These are phyloP conservation scores for Prunus mume DNA, from an alignment of 306 rosid genomes.

Conservation along the genomic window DNA sequence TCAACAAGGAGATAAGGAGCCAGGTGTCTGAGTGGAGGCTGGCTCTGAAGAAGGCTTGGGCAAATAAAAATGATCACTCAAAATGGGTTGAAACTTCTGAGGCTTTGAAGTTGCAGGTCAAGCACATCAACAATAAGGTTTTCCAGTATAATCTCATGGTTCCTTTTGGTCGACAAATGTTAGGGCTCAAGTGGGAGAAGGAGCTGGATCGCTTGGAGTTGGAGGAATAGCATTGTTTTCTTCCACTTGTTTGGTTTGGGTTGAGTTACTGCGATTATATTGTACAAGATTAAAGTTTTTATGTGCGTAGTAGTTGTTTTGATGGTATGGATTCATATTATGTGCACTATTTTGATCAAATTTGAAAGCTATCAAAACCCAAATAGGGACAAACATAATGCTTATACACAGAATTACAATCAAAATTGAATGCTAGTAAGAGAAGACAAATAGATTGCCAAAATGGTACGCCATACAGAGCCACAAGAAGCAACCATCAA, in stretches of 20 bases:
- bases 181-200: conserved; percentile 82
- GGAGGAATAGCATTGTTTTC: not conserved
- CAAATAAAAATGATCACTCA: conserved; percentile 37
- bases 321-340: not conserved
- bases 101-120: conserved; percentile 51
- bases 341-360: not conserved
- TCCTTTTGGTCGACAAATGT: conserved; percentile 89
- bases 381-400: not conserved
- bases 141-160: conserved; percentile 79
- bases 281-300: not conserved
- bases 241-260: not conserved
- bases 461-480: not conserved
- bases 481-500: not conserved
- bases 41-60: conserved; percentile 60
- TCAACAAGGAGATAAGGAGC: conserved; percentile 83
- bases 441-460: not conserved
- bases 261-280: not conserved
- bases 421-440: not conserved
- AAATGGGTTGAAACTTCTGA: conserved; percentile 56
- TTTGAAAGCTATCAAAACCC: not conserved
- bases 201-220: conserved; percentile 58
- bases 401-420: not conserved
- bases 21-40: conserved; percentile 53
- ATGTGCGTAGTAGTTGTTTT: not conserved
- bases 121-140: conserved; percentile 68